Conservation (phyloP, 1,139 yeast species). For the Blastobotrys persicus region DNA sequence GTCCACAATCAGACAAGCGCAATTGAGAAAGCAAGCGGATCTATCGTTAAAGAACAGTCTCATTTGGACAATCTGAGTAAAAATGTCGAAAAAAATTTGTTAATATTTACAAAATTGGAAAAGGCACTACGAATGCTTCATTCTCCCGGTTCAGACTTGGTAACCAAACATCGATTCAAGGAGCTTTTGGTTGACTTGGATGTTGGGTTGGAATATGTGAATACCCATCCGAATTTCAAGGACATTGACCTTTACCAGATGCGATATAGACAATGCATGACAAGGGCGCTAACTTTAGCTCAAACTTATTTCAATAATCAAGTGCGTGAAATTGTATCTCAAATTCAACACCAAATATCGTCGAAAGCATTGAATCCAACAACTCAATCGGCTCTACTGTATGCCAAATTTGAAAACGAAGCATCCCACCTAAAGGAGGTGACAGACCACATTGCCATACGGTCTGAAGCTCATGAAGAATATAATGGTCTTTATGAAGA, state of each 20-base stretch:
- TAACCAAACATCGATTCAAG: constrained; percentile 52
- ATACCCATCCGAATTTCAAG: constrained; percentile 51
- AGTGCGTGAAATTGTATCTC: constrained; percentile 49
- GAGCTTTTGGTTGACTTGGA: constrained; percentile 59
- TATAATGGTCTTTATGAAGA: constrained; percentile 67
- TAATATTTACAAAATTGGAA: constrained; percentile 68
- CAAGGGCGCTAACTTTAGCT: constrained; percentile 74
- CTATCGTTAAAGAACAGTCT: constrained; percentile 51
- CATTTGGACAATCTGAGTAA: constrained; percentile 46
- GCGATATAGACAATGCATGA: constrained; percentile 80
- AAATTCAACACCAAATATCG: constrained; percentile 40
- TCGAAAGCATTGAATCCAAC: constrained; percentile 34
- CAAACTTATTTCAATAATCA: constrained; percentile 61
- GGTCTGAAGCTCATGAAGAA: constrained; percentile 53
- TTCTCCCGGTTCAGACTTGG: constrained; percentile 65
- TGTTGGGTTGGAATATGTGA: constrained; percentile 51
- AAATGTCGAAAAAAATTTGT: constrained; percentile 53
- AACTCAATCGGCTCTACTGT: constrained; percentile 54
- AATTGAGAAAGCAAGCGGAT: constrained; percentile 58
- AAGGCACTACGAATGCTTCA: constrained; percentile 66
- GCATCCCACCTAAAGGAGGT: constrained; percentile 46
- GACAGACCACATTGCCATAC: constrained; percentile 48
- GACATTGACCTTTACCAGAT: constrained; percentile 70
- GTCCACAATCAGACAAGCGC: constrained; percentile 61
- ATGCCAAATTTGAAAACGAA: constrained; percentile 57